A percentile compares a stretch with the other conserved stretches of the same genome.
phyloP scores from a whole-genome alignment of 169 alveolate genomes.

The Plasmodium falciparum region DNA sequence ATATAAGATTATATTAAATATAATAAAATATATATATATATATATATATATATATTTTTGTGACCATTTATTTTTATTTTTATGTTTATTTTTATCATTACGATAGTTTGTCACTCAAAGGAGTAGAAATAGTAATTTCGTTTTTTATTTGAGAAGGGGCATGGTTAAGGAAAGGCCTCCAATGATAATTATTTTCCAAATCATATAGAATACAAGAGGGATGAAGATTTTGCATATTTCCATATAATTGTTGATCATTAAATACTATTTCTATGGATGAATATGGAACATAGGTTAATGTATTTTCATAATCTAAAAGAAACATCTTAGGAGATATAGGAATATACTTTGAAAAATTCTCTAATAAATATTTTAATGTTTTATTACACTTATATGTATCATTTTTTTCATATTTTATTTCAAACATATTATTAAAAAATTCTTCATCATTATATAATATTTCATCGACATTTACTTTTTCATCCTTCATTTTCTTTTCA shows the following conservation, averaged over 20 bases:
- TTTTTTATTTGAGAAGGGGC: constrained; percentile 63
- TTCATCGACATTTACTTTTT: constrained; percentile 59
- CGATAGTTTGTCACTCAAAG: constrained; percentile 66
- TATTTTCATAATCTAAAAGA: constrained; percentile 80
- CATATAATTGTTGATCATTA: constrained; percentile 89
- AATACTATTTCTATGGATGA: constrained; percentile 88
- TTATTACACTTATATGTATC: constrained; percentile 67
- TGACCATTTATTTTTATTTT: not conserved
- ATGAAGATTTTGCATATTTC: constrained; percentile 90
- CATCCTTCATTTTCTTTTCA: constrained; percentile 63
- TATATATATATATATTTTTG: not conserved
- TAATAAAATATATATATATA: too few species aligned
- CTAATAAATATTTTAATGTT: constrained; percentile 76
- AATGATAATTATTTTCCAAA: constrained; percentile 82
- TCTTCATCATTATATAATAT: constrained; percentile 69
- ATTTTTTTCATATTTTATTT: constrained; percentile 75
- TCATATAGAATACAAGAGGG: constrained; percentile 90
- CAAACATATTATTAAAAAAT: constrained; percentile 51
- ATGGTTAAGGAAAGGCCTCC: constrained; percentile 87
- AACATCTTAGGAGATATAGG: constrained; percentile 81
- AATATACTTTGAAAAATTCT: constrained; percentile 77
- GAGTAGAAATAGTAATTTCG: constrained; percentile 76
- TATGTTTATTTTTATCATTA: constrained; percentile 9
- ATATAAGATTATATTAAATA: too few species aligned
- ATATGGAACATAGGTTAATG: constrained; percentile 87